Percentiles rank a stretch among this genome's conserved stretches.
These are phyloP conservation scores for Phytophthora foliorum DNA, from an alignment of 352 stramenopile species.

Conservation along the genomic window DNA sequence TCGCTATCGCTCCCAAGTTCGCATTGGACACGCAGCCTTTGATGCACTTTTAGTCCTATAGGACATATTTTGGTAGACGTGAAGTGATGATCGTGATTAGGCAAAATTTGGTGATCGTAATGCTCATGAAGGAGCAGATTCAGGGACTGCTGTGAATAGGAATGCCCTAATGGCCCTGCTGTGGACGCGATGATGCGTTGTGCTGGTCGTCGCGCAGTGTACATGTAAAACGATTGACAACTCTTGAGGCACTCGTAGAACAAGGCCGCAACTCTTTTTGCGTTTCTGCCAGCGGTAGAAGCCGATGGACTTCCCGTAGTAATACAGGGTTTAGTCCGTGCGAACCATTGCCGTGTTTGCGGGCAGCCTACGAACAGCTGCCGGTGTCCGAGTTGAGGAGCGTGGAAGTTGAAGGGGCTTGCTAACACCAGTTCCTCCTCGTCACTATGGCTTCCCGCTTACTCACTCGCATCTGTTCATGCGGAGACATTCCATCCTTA, in stretches of 20 bases:
- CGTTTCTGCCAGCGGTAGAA: no score
- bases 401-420: constrained; percentile 18
- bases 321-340: not conserved
- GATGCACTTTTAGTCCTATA: no score
- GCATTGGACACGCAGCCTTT: no score
- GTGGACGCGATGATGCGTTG: not conserved
- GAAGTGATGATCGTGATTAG: no score
- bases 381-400: constrained; percentile 15
- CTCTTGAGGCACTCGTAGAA: not conserved
- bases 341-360: not conserved
- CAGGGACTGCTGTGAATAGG: no score
- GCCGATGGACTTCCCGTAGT: not conserved
- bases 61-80: no score
- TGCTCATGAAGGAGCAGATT: no score
- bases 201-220: not conserved
- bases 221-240: not conserved
- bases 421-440: constrained; percentile 9
- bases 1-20: no score
- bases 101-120: no score
- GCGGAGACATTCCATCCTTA: constrained; percentile 15
- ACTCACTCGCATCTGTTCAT: constrained; percentile 13
- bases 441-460: constrained; percentile 3
- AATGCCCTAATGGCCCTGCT: no score
- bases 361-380: no score
- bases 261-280: no score